Evolutionary conservation across 306 rosid species (phyloP), one percentile per base, ranked within the genome.

Genomic region (Dryas octopetala): DNA sequence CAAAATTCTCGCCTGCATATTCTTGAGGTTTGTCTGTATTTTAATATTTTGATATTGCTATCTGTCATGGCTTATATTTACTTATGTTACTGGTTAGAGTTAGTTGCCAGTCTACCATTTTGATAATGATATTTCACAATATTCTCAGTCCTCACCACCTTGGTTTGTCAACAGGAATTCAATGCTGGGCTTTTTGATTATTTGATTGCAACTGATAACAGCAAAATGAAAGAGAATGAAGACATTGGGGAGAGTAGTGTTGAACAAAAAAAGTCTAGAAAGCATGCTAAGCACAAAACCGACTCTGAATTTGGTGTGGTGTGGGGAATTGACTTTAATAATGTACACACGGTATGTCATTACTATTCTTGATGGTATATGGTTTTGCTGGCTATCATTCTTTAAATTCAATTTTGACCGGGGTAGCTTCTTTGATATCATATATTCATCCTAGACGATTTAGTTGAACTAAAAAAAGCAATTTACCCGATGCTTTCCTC

Each of bases 171-270:
- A 81, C 91, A 95, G 99, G 99, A 91, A 83, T 95, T 95, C 91
- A 95, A 92, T 79, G 99, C 97, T 7, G 97, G 99, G 72, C 96
- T 95, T 59, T 95, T 95, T 70, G 99, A 95, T 89, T 95, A 90
- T 84, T 83, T 95, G 62, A 90, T 92, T 86, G 99, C 97, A 55
- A 85, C 97, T 48, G 99, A 95, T 83, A 83, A 81, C 80, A 85
- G 89, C 74, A 89, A 92, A 81, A 73, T 88, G 67, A 90, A 86
- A 69, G 93, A 87, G 82, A 91, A 89, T 81, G 89, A 89, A 75
- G 91, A 84, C 74, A 71, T 70, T 59, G 85, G 68, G 52, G 88
- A 85, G 63, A 81, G 62, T 76, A 90, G 68, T 62, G 75, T 52
- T 32, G 88, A 87, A 59, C 62, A 67, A 57, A 83, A 48, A 74